Percentiles rank a stretch among this genome's conserved stretches.
Conservation (phyloP, 257 asterid genomes). For the Scutellaria galericulata region DNA sequence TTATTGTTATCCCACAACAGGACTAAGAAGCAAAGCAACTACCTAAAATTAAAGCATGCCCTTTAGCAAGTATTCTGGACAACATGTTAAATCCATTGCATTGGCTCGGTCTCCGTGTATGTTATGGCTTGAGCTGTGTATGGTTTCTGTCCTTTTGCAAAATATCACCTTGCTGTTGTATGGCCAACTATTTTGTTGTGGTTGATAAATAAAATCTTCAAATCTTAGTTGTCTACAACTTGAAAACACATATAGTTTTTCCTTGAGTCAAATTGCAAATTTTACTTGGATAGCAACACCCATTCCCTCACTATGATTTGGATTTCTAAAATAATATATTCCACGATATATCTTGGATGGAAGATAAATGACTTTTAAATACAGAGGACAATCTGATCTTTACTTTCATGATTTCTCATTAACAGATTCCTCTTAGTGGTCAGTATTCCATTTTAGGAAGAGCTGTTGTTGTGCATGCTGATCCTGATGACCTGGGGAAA, state of each 20-base stretch:
- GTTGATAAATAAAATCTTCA: neutral
- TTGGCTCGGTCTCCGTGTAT: neutral
- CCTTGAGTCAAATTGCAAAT: neutral
- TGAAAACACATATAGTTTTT: neutral
- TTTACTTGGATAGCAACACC: constrained; percentile 5
- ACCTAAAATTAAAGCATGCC: neutral
- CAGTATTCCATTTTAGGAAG: constrained; percentile 84
- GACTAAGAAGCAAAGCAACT: neutral
- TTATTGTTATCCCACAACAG: neutral
- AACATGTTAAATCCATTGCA: neutral
- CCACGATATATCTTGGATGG: too few species aligned
- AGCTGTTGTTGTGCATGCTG: constrained; percentile 96
- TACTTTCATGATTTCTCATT: constrained; percentile 21
- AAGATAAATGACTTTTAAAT: neutral
- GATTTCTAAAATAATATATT: neutral
- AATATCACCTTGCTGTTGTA: constrained; percentile 3
- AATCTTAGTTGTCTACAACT: neutral
- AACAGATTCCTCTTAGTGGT: constrained; percentile 77
- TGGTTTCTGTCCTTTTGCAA: neutral
- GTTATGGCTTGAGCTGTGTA: neutral
- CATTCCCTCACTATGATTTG: neutral
- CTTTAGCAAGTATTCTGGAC: neutral
- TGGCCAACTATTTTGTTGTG: neutral
- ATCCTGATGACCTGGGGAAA: constrained; percentile 92
- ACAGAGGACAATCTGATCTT: constrained; percentile 4